These are phyloP conservation scores for Chrysosporium keratinophilum DNA, from an alignment of 2,329 filamentous ascomycete genomes.

Conservation along the genomic window DNA sequence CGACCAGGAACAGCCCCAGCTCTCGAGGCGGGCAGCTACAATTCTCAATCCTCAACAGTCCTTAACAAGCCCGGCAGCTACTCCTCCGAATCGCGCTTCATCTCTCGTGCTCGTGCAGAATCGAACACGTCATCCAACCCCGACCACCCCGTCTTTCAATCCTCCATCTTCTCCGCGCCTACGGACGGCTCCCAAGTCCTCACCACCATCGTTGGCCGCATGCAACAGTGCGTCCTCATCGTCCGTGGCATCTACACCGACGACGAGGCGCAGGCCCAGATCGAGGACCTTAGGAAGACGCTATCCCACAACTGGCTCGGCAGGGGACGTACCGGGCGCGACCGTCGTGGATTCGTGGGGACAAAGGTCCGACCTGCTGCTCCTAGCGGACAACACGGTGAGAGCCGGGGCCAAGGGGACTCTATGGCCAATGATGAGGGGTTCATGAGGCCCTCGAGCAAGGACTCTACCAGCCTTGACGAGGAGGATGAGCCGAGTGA, in stretches of 20 bases:
- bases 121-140: slow-evolving; percentile 57
- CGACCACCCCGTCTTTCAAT: slow-evolving; percentile 36
- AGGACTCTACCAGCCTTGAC: slow-evolving; percentile 5
- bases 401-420: background rate
- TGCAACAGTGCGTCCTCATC: slow-evolving; percentile 93
- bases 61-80: slow-evolving; percentile 55
- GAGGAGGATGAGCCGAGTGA: background rate
- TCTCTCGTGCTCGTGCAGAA: slow-evolving; percentile 55
- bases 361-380: slow-evolving; percentile 38
- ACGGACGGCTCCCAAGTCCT: slow-evolving; percentile 55
- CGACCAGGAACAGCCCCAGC: slow-evolving; percentile 66
- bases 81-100: slow-evolving; percentile 42
- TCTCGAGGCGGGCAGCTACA: slow-evolving; percentile 58
- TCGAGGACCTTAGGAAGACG: slow-evolving; percentile 73
- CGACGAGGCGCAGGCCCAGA: slow-evolving; percentile 64
- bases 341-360: slow-evolving; percentile 81
- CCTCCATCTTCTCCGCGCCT: slow-evolving; percentile 25
- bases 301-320: slow-evolving; percentile 97
- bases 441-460: background rate
- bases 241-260: slow-evolving; percentile 64
- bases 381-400: slow-evolving; percentile 3
- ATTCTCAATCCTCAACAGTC: slow-evolving; percentile 66
- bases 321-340: slow-evolving; percentile 75
- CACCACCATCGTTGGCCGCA: slow-evolving; percentile 85
- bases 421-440: background rate